These are phyloP conservation scores for Trifolium fragiferum DNA, from an alignment of 306 rosid genomes.

Conservation along the genomic window DNA sequence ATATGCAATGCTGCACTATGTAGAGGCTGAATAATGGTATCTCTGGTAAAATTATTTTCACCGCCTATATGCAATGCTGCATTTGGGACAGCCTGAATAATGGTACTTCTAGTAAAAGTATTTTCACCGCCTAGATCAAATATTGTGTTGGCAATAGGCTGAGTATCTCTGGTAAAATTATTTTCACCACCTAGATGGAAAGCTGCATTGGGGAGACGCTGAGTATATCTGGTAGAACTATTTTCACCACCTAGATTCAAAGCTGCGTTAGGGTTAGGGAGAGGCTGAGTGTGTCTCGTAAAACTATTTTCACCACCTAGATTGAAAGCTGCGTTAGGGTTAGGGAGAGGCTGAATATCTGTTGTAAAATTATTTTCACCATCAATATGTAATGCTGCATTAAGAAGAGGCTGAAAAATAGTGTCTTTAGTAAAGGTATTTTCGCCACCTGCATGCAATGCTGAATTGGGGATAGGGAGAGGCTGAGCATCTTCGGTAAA, in stretches of 20 bases:
- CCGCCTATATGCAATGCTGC: conserved; percentile 17
- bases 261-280: conserved; percentile 19
- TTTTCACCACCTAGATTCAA: conserved; percentile 28
- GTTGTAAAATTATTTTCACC: conserved; percentile 28
- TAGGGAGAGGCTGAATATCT: conserved; percentile 21
- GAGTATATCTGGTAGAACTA: conserved; percentile 20
- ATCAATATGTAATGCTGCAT: not conserved
- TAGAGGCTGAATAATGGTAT: conserved; percentile 11
- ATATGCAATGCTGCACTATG: not conserved
- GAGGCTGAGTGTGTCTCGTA: conserved; percentile 5
- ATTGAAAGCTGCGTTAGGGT: not conserved
- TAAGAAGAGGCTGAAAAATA: not conserved
- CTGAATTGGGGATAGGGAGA: conserved; percentile 28
- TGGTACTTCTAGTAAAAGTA: conserved; percentile 13
- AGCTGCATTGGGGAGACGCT: conserved; percentile 13
- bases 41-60: conserved; percentile 32
- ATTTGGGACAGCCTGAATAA: not conserved
- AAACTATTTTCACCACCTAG: conserved; percentile 34
- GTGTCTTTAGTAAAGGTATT: conserved; percentile 27
- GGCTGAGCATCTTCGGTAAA: conserved; percentile 35
- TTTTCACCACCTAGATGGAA: conserved; percentile 33
- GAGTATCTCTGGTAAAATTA: conserved; percentile 27
- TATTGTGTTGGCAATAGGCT: conserved; percentile 12
- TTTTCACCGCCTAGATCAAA: conserved; percentile 32
- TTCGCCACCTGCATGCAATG: conserved; percentile 24